These are phyloP conservation scores for Trypanosoma grayi DNA, from an alignment of 208 protist species.

Conservation along the genomic window DNA sequence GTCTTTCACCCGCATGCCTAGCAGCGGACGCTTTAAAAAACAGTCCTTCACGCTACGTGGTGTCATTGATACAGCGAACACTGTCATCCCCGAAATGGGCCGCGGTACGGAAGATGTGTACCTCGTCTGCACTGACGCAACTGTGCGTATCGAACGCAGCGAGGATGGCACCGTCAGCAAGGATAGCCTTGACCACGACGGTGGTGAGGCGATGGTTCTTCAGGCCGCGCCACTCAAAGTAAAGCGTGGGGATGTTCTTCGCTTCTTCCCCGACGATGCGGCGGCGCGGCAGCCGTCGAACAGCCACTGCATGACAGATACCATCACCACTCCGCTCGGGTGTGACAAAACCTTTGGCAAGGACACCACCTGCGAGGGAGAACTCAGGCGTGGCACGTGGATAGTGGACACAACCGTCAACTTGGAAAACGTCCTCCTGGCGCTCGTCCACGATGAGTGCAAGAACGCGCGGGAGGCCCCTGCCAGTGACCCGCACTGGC, in stretches of 20 bases:
- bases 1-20: no score
- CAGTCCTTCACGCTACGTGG: conserved; percentile 49
- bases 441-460: conserved; percentile 70
- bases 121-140: conserved; percentile 41
- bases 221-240: conserved; percentile 16
- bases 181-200: no score
- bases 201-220: not conserved
- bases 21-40: conserved; percentile 3
- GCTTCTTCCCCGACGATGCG: conserved; percentile 22
- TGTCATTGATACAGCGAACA: conserved; percentile 29
- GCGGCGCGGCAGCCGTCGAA: not conserved
- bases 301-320: not conserved
- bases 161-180: not conserved
- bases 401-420: conserved; percentile 32
- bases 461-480: conserved; percentile 56
- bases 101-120: conserved; percentile 47
- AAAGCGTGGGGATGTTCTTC: conserved; percentile 45
- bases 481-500: conserved; percentile 47
- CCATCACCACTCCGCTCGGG: not conserved
- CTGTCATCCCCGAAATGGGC: conserved; percentile 26
- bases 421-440: conserved; percentile 63
- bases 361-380: not conserved
- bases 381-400: conserved; percentile 33
- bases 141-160: conserved; percentile 29
- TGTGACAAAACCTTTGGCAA: not conserved